These are phyloP conservation scores for Clavispora carvajalis DNA, from an alignment of 805 yeast genomes.

Conservation along the genomic window DNA sequence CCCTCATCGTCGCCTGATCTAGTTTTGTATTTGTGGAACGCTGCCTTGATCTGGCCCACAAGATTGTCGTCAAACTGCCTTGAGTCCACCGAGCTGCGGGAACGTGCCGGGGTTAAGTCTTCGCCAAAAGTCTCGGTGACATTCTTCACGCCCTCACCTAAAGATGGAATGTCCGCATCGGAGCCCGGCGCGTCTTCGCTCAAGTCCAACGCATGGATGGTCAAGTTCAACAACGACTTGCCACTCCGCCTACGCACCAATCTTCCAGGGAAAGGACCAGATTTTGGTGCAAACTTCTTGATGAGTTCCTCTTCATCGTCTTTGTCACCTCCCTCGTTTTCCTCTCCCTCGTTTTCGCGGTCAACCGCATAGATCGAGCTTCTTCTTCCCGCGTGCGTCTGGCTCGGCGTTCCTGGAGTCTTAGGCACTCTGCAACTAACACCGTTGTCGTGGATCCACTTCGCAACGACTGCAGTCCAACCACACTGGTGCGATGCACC, in stretches of 20 bases:
- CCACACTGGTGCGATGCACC: constrained; percentile 96
- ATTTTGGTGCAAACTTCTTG: constrained; percentile 39
- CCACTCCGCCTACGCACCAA: constrained; percentile 66
- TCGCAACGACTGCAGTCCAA: constrained; percentile 91
- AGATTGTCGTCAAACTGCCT: constrained; percentile 27
- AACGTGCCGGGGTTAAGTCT: constrained; percentile 12
- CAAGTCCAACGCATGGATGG: constrained; percentile 62
- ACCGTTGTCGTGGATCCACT: constrained; percentile 88
- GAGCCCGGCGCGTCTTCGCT: constrained; percentile 51
- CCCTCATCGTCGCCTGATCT: constrained; percentile 29
- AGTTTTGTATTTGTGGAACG: constrained; percentile 28
- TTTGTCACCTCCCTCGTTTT: too few relatives aligned
- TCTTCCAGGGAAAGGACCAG: constrained; percentile 47
- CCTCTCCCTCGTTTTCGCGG: constrained; percentile 16
- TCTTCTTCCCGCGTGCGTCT: constrained; percentile 17
- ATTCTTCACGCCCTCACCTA: constrained; percentile 14
- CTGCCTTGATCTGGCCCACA: constrained; percentile 31
- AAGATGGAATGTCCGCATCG: constrained; percentile 11
- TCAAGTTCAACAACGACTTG: constrained; percentile 63
- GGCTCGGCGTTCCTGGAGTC: constrained; percentile 13
- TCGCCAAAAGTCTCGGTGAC: constrained; percentile 17
- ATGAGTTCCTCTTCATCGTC: constrained; percentile 36
- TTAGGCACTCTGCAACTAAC: constrained; percentile 54
- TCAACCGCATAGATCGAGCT: constrained; percentile 24
- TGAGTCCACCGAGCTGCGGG: constrained; percentile 27